Evolutionary conservation across 805 yeast genomes (phyloP), one percentile per base, ranked within the genome.

Genomic region (Aciculoconidium aculeatum): DNA sequence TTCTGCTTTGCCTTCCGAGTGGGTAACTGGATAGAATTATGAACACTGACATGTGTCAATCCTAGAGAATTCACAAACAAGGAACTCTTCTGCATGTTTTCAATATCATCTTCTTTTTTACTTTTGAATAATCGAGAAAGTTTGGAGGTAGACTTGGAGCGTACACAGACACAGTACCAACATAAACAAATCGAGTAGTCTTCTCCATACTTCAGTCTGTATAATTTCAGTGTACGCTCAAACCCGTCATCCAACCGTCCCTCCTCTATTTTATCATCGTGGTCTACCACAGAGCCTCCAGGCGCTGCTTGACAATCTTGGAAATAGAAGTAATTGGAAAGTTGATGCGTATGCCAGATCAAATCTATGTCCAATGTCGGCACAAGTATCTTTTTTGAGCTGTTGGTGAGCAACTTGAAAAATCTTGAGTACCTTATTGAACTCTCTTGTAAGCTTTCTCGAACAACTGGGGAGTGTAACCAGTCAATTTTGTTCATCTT

Each of bases 291-390:
- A 25, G 19, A 27, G 16, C 32, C 27, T 19, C 22, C 49, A 42
- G 16, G 11, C 17, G 36, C 40, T 16, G 39, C 46, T 4, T 39
- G 23, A n/a, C 46, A 39, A 12, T 35, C 37, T 7, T 14, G 15
- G 21, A 42, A 36, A 28, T 51, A 49, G 17, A 30, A 22, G 23
- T 26, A 27, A 31, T 36, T 30, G 7, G 39, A 21, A 11, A 51
- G 36, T 23, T 46, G 53, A 27, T 52, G 55, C 3, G 58, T 52
- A 22, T 44, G 53, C 58, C 58, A 51, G 3, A 49, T 23, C 25
- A 52, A 35, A 21, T 51, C 55, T 15, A 52, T 49, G 23, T 52
- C 56, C 25, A 52, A 34, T 4, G 55, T 49, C 1, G 58, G 56
- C 1, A 49, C 49, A 10, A 40, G 23, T 32, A 30, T 37, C 7